Evolutionary conservation across 169 alveolate species (phyloP), one percentile per base, ranked within the genome.

Genomic region (Cryptosporidium ubiquitum): DNA sequence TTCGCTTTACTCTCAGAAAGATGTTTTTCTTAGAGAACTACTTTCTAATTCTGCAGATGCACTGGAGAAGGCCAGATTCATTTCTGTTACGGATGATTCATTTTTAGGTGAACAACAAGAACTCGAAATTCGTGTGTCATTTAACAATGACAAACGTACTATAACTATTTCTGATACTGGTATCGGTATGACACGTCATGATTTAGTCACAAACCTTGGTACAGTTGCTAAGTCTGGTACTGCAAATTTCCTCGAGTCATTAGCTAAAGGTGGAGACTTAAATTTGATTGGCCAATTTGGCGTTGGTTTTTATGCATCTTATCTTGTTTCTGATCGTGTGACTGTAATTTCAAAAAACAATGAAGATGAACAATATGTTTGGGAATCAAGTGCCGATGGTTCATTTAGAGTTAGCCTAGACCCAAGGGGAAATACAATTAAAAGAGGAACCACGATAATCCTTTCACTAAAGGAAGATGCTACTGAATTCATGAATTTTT

Each of bases 221-320:
- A 98, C 99, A 16, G 98, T 99, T 20, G 99, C 99, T 66, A 98
- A 98, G 93, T 98, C 99, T 7, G 99, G 99, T 35, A 98, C 99
- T 4, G 97, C 99, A 12, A 96, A 98, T 92, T 99, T 99, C 94
- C 93, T 99, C 70, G 99, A 98, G 86, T 98, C 99, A 29, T 95
- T 99, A 40, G 96, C 99, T 12, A 96, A 96, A 91, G 96, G 95
- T 61, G 97, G 97, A 49, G 98, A 97, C 70, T 94, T 98, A 85
- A 97, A 97, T 91, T 94, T 99, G 84, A 98, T 99, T 74, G 99
- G 99, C 18, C 99, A 99, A 95, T 99, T 99, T 91, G 99, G 99
- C 71, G 99, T 99, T 40, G 99, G 99, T 39, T 99, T 99, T 94
- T 99, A 99, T 95, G 96, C 99, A 51, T 97, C 99, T 60, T 99